Base-by-base conservation (phyloP, 192 early-diverging fungal species). In the Chytriomyces sp. region DNA sequence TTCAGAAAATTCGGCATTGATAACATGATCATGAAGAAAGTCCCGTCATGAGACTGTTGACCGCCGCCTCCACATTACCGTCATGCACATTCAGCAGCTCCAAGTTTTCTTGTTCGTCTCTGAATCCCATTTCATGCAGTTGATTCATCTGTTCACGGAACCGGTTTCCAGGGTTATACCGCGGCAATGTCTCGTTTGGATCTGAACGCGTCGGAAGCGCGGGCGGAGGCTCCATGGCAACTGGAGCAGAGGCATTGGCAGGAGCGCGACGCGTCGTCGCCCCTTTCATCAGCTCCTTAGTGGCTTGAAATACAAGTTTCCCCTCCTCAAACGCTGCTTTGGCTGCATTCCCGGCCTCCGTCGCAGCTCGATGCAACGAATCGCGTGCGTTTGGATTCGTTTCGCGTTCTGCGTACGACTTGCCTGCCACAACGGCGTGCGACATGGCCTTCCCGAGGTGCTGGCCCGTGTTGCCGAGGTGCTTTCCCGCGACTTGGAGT, bases 81-180 rank as follows among this genome's bases (percentile, higher is more conserved):
- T 66, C 44, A 31, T 66, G 36, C 64, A 14, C 30, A 12, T 49
- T 22, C 40, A 64, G 40, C 22, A 72, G 32, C 12, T 52, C 36
- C 61, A 8, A 17, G 32, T 64, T 72, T 39, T 49, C n/a, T 25
- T 41, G 28, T 44, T 59, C 65, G 2, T 74, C 63, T 17, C 30
- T 70, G 34, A 74, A 74, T 1, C 72, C 72, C 72, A 74, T 74
- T 28, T 74, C 62, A 37, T 17, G 31, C 33, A 74, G 36, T 53
- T 74, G 70, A 7, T n/a, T 36, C 64, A 72, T 26, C 32, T 74
- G 64, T 41, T 38, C 36, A 31, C 0, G 39, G 10, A 52, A 66
- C 44, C 44, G 39, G 22, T 49, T 49, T n/a, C 22, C 44, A 2
- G 44, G 22, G 44, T 14, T n/a, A 22, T 49, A 49, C 44, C 14